phyloP scores from a whole-genome alignment of 2,329 filamentous ascomycete genomes.

The Clarireedia homoeocarpa region DNA sequence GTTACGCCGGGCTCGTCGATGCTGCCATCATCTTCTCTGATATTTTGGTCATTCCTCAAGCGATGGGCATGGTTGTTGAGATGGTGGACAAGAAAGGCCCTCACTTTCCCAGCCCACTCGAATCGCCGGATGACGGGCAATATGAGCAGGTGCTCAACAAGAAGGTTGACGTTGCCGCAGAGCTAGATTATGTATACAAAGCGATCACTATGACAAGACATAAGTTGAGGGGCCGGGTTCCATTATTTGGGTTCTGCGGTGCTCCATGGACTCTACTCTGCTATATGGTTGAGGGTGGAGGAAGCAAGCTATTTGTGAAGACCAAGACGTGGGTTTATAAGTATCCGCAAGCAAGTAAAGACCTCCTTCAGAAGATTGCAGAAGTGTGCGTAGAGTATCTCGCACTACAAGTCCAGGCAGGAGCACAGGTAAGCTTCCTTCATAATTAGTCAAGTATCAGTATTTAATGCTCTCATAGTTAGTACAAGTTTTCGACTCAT shows the following conservation, averaged over 20 bases:
- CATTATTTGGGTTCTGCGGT: slow-evolving; percentile 92
- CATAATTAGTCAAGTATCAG: neutral
- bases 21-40: slow-evolving; percentile 98
- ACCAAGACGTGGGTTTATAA: slow-evolving; percentile 96
- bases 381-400: slow-evolving; percentile 93
- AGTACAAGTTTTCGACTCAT: slow-evolving; percentile 96
- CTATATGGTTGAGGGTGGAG: slow-evolving; percentile 98
- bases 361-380: slow-evolving; percentile 80
- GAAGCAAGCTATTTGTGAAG: slow-evolving; percentile 89
- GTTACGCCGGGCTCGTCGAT: slow-evolving; percentile 83
- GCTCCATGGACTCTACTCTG: slow-evolving; percentile 95
- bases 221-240: slow-evolving; percentile 82
- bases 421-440: slow-evolving; percentile 61
- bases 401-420: slow-evolving; percentile 83
- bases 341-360: slow-evolving; percentile 73
- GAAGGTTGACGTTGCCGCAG: slow-evolving; percentile 74
- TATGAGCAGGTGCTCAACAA: slow-evolving; percentile 70
- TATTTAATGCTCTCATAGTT: slow-evolving; percentile 42
- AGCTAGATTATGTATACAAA: slow-evolving; percentile 91
- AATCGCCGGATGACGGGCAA: slow-evolving; percentile 72
- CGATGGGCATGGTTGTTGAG: slow-evolving; percentile 96
- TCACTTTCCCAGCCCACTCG: slow-evolving; percentile 81
- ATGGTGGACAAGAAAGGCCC: slow-evolving; percentile 98
- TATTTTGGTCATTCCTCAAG: slow-evolving; percentile 94
- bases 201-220: slow-evolving; percentile 85